phyloP scores from a whole-genome alignment of 164 flowering plant species.

The Aristolochia fimbriata region DNA sequence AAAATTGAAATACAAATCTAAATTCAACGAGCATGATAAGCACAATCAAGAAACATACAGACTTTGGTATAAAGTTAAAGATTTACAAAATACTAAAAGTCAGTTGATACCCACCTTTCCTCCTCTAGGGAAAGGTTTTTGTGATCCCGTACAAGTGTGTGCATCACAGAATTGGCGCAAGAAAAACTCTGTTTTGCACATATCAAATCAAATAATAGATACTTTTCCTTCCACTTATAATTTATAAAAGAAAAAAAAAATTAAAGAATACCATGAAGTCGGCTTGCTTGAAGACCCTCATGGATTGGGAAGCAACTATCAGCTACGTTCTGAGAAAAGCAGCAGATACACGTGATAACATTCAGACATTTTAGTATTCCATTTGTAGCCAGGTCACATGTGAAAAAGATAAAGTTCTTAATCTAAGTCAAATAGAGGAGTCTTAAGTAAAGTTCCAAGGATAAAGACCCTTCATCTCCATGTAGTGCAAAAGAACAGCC shows the following conservation, averaged over 20 bases:
- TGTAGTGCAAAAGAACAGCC: no score
- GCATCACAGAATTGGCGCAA: slow-evolving; percentile 92
- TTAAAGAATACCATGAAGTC: slow-evolving; percentile 61
- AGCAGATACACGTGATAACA: neutral
- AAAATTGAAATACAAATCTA: slow-evolving; percentile 2
- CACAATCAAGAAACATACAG: no score
- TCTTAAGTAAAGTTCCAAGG: no score
- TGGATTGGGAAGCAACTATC: slow-evolving; percentile 71
- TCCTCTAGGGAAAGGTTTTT: slow-evolving; percentile 67
- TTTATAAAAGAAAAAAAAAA: slow-evolving; percentile 1
- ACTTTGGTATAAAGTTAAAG: neutral
- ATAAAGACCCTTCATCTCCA: no score
- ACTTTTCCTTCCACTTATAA: neutral
- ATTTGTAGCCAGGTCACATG: no score
- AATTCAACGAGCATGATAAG: no score
- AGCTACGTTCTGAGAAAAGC: slow-evolving; percentile 65
- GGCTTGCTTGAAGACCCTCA: slow-evolving; percentile 56
- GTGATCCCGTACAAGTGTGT: slow-evolving; percentile 63
- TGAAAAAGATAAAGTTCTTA: no score
- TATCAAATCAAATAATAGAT: neutral
- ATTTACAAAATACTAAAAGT: no score
- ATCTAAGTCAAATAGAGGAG: no score
- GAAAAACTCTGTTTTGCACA: slow-evolving; percentile 52
- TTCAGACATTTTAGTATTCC: no score
- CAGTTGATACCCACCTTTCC: slow-evolving; percentile 41